Conservation (phyloP, 2,329 filamentous ascomycete species). For the Hypoxylon sp. region DNA sequence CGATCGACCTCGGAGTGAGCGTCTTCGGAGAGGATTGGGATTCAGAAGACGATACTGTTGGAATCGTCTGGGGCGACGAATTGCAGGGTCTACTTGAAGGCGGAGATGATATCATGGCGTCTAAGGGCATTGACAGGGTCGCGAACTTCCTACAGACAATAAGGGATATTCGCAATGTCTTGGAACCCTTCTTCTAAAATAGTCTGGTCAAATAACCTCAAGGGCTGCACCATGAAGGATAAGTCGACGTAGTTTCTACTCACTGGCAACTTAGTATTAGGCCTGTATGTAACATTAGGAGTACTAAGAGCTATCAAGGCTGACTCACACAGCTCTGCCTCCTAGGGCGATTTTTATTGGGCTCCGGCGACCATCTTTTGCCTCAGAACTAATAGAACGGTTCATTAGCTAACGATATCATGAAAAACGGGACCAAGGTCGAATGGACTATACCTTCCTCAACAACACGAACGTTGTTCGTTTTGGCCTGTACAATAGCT, state of each 20-base stretch:
- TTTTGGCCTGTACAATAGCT: constrained; percentile 76
- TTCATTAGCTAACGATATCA: constrained; percentile 38
- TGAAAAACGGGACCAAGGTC: background rate
- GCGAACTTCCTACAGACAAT: constrained; percentile 42
- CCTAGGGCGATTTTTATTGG: constrained; percentile 40
- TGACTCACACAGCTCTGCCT: constrained; percentile 17
- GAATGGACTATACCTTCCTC: constrained; percentile 78
- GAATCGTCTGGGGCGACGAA: constrained; percentile 50
- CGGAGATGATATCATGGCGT: constrained; percentile 30
- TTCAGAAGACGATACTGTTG: constrained; percentile 40
- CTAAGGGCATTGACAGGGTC: constrained; percentile 54
- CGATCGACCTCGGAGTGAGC: constrained; percentile 50
- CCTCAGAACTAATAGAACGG: constrained; percentile 57
- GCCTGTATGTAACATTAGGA: constrained; percentile 2
- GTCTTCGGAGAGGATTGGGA: constrained; percentile 55
- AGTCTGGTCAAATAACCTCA: background rate
- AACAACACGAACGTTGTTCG: constrained; percentile 84
- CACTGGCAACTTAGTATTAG: constrained; percentile 4
- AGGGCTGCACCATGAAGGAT: constrained; percentile 2
- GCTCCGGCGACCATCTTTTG: constrained; percentile 59
- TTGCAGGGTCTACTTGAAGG: constrained; percentile 46
- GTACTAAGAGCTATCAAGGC: constrained; percentile 21
- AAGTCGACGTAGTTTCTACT: constrained; percentile 10
- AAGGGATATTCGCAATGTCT: constrained; percentile 44
- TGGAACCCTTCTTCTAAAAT: constrained; percentile 33